Base-by-base conservation (phyloP, 106 monocot genomes). In the Gastrodia elata region DNA sequence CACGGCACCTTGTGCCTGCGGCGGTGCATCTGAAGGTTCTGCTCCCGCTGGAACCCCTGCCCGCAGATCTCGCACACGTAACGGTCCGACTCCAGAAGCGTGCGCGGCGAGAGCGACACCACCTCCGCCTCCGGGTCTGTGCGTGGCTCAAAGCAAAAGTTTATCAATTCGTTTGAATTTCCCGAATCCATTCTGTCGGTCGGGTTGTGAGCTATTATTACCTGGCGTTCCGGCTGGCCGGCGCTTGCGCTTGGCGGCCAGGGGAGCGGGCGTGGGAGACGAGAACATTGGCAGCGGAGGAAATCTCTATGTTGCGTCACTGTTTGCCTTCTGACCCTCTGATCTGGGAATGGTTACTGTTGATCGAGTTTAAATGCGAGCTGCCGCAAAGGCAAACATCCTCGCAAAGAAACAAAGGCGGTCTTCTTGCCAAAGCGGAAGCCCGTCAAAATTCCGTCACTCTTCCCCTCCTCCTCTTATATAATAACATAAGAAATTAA, bases 21-120 rank as follows among this genome's bases (percentile, higher is more conserved):
- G 44, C 91, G 83, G 85, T 95, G 94, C 94, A 95, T 95, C 81
- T 95, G 94, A 30, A 94, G 87, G 87, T 94, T 94, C 81, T 94
- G 94, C 39, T 94, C 94, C 34, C 94, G 61, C 75, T 91, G 94
- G 70, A 94, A 94, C 14, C 94, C 94, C 55, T 94, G 91, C 81
- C 83, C 83, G 85, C 94, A 94, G 77, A 94, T 94, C 83, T 94
- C 91, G 65, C 94, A 94, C 77, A 94, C 91, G 78, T 94, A 95
- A 28, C 91, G 78, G 73, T 95, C 94, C 3, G 94, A 91, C 48
- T 95, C 94, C 58, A 95, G 80, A n/a, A 95, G 80, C 28, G 94
- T 95, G 26, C 80, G 70, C 28, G 94, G 94, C 2, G 91, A 95
- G 14, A 94, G 77, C 4, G 94, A 84, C 64, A 94, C 91, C 74